A percentile compares a stretch with the other conserved stretches of the same genome.
These are phyloP conservation scores for Malus hybrid DNA, from an alignment of 331 rosid genomes.

Conservation along the genomic window DNA sequence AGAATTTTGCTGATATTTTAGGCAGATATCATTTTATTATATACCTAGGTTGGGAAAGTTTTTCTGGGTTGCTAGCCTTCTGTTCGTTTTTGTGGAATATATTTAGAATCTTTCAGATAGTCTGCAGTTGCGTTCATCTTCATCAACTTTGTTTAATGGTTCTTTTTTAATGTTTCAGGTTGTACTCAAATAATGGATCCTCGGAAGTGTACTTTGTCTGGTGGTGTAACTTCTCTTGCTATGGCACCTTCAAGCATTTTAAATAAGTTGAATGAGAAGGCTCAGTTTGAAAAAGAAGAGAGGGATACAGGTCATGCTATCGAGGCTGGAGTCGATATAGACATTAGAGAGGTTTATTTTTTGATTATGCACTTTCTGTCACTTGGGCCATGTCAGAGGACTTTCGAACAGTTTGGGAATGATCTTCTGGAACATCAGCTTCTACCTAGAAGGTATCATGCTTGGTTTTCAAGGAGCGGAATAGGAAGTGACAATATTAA, in stretches of 20 bases:
- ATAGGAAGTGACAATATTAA: conserved; percentile 23
- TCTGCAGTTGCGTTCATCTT: not conserved
- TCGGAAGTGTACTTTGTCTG: conserved; percentile 47
- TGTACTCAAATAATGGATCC: conserved; percentile 39
- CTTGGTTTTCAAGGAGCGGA: conserved; percentile 73
- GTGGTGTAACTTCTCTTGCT: conserved; percentile 29
- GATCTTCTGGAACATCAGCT: conserved; percentile 78
- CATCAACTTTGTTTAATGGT: conserved; percentile 1
- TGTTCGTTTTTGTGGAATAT: not conserved
- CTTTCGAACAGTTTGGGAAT: conserved; percentile 46
- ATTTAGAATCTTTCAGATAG: not conserved
- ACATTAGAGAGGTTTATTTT: conserved; percentile 70
- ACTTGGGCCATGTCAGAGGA: conserved; percentile 67
- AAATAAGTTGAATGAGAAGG: conserved; percentile 48
- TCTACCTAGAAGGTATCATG: conserved; percentile 88
- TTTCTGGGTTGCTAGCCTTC: not conserved
- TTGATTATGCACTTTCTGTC: conserved; percentile 72
- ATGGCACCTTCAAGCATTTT: conserved; percentile 36
- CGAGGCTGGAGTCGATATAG: conserved; percentile 48
- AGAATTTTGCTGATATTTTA: not conserved
- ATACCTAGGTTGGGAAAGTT: not conserved
- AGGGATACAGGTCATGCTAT: conserved; percentile 21
- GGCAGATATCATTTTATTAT: not conserved
- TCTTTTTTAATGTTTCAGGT: conserved; percentile 30
- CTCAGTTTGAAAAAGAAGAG: conserved; percentile 21